A percentile compares a stretch with the other conserved stretches of the same genome.
phyloP scores from a whole-genome alignment of 352 stramenopile species.

The Phytophthora sp. region DNA sequence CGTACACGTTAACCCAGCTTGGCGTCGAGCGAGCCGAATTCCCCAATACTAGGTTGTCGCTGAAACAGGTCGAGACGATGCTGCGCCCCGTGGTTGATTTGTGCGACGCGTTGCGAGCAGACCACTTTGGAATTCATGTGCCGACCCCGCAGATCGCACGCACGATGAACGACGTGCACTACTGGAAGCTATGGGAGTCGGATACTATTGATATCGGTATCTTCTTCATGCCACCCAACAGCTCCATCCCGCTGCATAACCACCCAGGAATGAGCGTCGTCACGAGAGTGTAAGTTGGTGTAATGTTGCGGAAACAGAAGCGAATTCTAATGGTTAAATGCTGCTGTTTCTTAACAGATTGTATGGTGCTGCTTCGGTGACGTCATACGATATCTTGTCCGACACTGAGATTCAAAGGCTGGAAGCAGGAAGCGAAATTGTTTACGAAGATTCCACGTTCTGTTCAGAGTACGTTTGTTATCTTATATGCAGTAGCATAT shows the following conservation, averaged over 20 bases:
- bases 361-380: slow-evolving; percentile 76
- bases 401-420: slow-evolving; percentile 42
- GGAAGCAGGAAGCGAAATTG: slow-evolving; percentile 40
- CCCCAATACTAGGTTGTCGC: slow-evolving; percentile 71
- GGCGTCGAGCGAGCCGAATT: slow-evolving; percentile 58
- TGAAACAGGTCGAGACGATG: slow-evolving; percentile 76
- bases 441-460: slow-evolving; percentile 34
- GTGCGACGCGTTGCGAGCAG: slow-evolving; percentile 57
- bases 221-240: slow-evolving; percentile 84
- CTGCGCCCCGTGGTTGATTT: slow-evolving; percentile 65
- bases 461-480: slow-evolving; percentile 40
- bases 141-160: slow-evolving; percentile 65
- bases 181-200: slow-evolving; percentile 87
- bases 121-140: slow-evolving; percentile 78
- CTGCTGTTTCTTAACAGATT: slow-evolving; percentile 45
- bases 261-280: slow-evolving; percentile 87
- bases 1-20: slow-evolving; percentile 58
- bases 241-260: slow-evolving; percentile 81
- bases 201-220: slow-evolving; percentile 88
- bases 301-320: not conserved
- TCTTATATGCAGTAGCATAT: not conserved
- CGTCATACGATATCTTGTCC: slow-evolving; percentile 74
- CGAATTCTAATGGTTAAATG: slow-evolving; percentile 12
- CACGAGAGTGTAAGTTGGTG: slow-evolving; percentile 68
- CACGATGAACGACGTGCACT: slow-evolving; percentile 84